Evolutionary conservation across 2,329 filamentous ascomycete species (phyloP).

Genomic region (Verticillium zaregamsianum): DNA sequence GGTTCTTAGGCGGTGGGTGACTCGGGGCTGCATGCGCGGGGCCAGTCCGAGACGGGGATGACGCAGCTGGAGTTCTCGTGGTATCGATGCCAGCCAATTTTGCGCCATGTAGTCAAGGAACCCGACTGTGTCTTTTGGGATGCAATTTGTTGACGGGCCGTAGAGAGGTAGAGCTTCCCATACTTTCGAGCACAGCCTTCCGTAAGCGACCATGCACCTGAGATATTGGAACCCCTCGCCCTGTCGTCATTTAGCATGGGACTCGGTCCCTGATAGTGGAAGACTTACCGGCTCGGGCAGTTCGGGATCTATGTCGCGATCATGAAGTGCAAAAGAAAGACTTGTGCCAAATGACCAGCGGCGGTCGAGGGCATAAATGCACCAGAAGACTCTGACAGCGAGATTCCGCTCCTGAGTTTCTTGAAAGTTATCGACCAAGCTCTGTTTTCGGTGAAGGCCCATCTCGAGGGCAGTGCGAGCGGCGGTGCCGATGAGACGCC

Average conservation of each 20-base stretch:
- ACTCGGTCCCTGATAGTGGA: accelerated
- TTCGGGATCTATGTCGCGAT: slow-evolving; percentile 44
- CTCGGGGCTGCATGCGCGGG: slow-evolving; percentile 24
- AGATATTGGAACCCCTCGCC: slow-evolving; percentile 32
- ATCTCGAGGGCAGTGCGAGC: slow-evolving; percentile 42
- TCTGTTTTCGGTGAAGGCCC: slow-evolving; percentile 42
- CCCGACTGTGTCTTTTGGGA: slow-evolving; percentile 31
- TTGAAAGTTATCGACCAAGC: slow-evolving; percentile 32
- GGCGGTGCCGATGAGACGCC: slow-evolving; percentile 42
- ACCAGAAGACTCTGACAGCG: slow-evolving; percentile 42
- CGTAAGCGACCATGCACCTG: slow-evolving; percentile 43
- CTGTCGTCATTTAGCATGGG: slow-evolving; percentile 8
- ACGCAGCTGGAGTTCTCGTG: slow-evolving; percentile 30
- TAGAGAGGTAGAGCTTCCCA: slow-evolving; percentile 39
- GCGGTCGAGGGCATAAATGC: slow-evolving; percentile 45
- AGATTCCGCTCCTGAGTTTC: slow-evolving; percentile 22
- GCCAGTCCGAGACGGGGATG: slow-evolving; percentile 31
- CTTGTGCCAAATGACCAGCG: slow-evolving; percentile 49
- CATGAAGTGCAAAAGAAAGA: slow-evolving; percentile 42
- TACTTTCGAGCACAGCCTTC: slow-evolving; percentile 39
- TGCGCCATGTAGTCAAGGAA: slow-evolving; percentile 37
- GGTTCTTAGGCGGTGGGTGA: slow-evolving; percentile 35
- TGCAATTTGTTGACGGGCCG: slow-evolving; percentile 23
- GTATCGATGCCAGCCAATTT: slow-evolving; percentile 42
- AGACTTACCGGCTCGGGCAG: slow-evolving; percentile 35